Conservation (phyloP, 768 basidiomycete genomes). For the Psilocybe tampanensis region DNA sequence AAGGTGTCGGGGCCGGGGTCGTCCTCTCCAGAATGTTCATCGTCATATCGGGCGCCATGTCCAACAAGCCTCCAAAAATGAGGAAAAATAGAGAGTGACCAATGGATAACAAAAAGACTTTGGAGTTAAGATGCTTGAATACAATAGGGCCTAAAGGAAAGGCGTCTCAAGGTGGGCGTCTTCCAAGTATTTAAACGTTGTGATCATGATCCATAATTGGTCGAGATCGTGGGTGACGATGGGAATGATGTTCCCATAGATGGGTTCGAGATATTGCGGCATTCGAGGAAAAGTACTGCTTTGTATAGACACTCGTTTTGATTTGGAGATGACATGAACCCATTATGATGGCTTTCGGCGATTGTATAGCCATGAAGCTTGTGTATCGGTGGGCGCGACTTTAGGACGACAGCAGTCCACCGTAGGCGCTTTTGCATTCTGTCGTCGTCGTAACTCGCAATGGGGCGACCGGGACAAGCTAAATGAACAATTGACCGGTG, state of each 20-base stretch:
- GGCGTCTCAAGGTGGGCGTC: neutral
- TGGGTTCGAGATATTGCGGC: neutral
- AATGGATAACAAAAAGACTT: conserved; percentile 1
- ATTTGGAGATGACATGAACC: neutral
- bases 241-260: conserved; percentile 3
- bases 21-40: neutral
- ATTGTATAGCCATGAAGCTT: neutral
- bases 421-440: too few species aligned
- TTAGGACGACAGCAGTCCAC: too few species aligned
- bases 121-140: neutral
- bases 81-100: neutral
- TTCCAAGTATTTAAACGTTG: conserved; percentile 3
- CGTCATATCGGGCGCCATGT: neutral
- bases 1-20: neutral
- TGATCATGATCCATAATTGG: neutral
- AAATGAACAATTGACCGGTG: too few species aligned
- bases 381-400: too few species aligned
- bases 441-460: too few species aligned
- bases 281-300: neutral
- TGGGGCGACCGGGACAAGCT: too few species aligned
- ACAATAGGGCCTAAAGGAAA: conserved; percentile 1
- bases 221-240: neutral
- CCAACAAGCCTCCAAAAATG: neutral
- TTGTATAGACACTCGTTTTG: neutral
- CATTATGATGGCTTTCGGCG: neutral